Base-by-base conservation (phyloP, 1,284 basidiomycete species). In the Pyrrhoderma noxium region DNA sequence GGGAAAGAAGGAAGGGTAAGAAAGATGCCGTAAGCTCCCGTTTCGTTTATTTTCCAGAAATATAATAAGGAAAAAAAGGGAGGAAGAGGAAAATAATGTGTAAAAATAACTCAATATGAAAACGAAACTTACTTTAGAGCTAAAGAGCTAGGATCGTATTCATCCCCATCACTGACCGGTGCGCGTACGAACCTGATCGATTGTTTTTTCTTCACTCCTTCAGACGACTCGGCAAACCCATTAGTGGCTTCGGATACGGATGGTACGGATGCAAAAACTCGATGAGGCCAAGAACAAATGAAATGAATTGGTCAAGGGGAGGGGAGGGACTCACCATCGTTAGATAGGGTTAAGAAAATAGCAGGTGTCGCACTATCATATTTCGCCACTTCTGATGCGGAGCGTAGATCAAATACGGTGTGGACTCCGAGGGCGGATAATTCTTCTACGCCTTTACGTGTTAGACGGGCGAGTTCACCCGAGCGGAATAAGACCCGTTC, bases 381-480 rank as follows among this genome's bases (percentile, higher is more conserved):
- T 35, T 60, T 61, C 4, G 57, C 56, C 21, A 71, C 64, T 57
- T 73, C 71, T 18, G 42, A 49, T 36, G 68, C 65, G 1, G 67
- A 63, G 21, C 73, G 64, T n/a, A 73, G 60, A 57, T 73, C 71
- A 58, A 73, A 74, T 11, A 72, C 62, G 22, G 61, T 67, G 38
- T 59, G 60, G 25, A 74, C 58, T 1, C 68, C 68, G 25, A 73
- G 62, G 0, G 57, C 62, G 18, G 58, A 59, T 16, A 74, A 62
- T 55, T 68, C 63, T 40, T 62, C 45, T 65, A 46, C 53, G 78
- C 84, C 85, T 67, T 82, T 73, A 50, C 77, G 72, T 5, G 78
- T 84, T 40, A 88, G 78, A 21, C 72, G 61, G 7, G 83, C 81
- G 11, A 88, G 59, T 59, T 88, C 85, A 51, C 79, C 85, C 22